Evolutionary conservation across 225 moss, liverwort and hornwort genomes (phyloP).

Genomic region (Pseudisothecium myosuroides): DNA sequence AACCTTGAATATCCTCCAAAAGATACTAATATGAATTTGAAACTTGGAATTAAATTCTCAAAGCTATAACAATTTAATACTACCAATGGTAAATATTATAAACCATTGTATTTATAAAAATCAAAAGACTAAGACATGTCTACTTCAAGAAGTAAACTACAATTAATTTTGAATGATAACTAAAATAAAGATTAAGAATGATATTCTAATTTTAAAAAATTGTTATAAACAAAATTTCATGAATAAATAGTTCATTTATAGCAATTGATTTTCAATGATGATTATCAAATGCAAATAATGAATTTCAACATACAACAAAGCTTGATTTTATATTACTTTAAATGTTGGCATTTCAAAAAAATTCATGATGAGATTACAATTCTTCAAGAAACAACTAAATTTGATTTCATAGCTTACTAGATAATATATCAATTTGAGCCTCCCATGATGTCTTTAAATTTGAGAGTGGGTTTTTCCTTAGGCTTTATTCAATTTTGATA

Average conservation of each 20-base stretch:
- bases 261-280: too few relatives aligned
- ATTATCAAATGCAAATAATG: background rate
- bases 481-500: background rate
- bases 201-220: background rate
- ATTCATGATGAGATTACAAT: accelerated
- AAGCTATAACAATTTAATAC: background rate
- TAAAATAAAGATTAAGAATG: background rate
- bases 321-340: background rate
- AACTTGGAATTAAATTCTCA: background rate
- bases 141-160: background rate
- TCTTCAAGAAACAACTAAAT: background rate
- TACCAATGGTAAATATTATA: background rate
- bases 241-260: too few relatives aligned
- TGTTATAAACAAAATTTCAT: too few relatives aligned
- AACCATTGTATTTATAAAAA: background rate
- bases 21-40: background rate
- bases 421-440: background rate
- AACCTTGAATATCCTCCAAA: background rate
- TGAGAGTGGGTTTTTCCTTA: background rate
- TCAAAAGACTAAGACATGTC: too few relatives aligned
- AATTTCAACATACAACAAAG: background rate
- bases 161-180: too few relatives aligned
- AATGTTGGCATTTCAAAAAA: background rate
- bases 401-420: background rate
- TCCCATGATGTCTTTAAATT: background rate